A percentile compares a stretch with the other conserved stretches of the same genome.
phyloP scores from a whole-genome alignment of 257 asterid species.

The Cynanchum wilfordii region DNA sequence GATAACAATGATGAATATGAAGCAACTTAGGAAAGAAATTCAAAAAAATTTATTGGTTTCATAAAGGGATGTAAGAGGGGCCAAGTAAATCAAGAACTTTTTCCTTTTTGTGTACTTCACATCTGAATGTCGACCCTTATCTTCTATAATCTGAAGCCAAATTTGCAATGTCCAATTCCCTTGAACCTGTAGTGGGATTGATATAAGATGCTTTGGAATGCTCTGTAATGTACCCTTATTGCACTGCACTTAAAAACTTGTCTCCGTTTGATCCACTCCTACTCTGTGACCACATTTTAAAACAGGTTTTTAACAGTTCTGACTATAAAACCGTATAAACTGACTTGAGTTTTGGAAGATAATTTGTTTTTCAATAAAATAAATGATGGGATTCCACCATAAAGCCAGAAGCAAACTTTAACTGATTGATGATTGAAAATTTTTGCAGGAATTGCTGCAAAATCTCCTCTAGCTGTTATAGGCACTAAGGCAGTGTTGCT shows the following conservation, averaged over 20 bases:
- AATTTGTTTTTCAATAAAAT: not conserved
- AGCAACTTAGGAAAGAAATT: not conserved
- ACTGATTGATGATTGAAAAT: not conserved
- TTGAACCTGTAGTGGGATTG: not conserved
- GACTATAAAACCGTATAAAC: not conserved
- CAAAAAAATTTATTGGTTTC: not conserved
- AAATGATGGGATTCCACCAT: not conserved
- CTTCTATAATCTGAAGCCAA: not conserved
- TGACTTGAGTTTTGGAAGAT: not conserved
- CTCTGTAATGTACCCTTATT: not conserved
- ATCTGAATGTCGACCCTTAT: not conserved
- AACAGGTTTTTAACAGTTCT: not conserved
- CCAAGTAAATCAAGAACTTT: not conserved
- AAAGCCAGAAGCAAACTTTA: not conserved
- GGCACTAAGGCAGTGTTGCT: constrained; percentile 82
- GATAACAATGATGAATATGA: not conserved
- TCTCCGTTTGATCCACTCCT: not conserved
- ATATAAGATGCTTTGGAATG: not conserved
- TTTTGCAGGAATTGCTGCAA: constrained; percentile 52
- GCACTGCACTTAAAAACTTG: not conserved
- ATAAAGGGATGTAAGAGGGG: not conserved
- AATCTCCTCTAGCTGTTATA: constrained; percentile 65
- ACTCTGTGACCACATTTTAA: not conserved
- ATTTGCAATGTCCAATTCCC: not conserved
- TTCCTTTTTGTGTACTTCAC: not conserved